Percentiles rank a stretch among this genome's conserved stretches.
These are phyloP conservation scores for sweet orange (Citrus sinensis) DNA, from an alignment of 345 rosid genomes.

Conservation along the genomic window DNA sequence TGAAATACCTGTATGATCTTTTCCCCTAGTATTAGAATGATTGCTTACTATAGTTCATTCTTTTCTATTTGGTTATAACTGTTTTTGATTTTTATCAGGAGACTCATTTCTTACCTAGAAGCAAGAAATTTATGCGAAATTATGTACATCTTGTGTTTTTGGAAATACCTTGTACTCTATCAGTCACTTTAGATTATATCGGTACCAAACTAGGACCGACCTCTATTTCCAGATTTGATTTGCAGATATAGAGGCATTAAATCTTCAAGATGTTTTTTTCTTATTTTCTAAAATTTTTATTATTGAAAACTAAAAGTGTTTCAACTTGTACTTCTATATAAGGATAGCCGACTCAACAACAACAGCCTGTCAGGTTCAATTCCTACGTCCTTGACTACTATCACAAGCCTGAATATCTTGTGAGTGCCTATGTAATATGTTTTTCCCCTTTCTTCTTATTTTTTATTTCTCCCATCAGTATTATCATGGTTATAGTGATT, in stretches of 20 bases:
- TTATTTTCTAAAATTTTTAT: background rate
- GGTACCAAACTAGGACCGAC: background rate
- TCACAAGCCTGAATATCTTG: too few relatives aligned
- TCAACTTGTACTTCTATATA: slow-evolving; percentile 13
- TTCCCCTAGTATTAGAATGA: background rate
- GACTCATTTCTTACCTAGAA: background rate
- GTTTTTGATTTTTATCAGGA: background rate
- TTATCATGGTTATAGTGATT: background rate
- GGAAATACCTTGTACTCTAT: background rate
- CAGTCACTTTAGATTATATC: background rate
- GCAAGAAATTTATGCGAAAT: too few relatives aligned
- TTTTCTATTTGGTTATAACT: background rate
- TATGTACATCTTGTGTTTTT: background rate
- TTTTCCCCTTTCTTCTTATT: too few relatives aligned
- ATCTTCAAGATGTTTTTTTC: background rate
- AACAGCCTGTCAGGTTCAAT: slow-evolving; percentile 15
- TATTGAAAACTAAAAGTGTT: background rate
- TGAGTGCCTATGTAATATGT: too few relatives aligned
- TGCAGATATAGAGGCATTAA: background rate
- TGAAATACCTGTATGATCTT: slow-evolving; percentile 36
- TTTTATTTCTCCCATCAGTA: too few relatives aligned
- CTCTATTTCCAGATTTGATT: too few relatives aligned
- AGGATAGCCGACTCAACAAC: slow-evolving; percentile 45
- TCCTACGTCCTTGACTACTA: too few relatives aligned
- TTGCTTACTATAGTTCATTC: background rate